Evolutionary conservation across 192 early-diverging fungal species (phyloP), one percentile per base, ranked within the genome.

Genomic region (Podila minutissima): DNA sequence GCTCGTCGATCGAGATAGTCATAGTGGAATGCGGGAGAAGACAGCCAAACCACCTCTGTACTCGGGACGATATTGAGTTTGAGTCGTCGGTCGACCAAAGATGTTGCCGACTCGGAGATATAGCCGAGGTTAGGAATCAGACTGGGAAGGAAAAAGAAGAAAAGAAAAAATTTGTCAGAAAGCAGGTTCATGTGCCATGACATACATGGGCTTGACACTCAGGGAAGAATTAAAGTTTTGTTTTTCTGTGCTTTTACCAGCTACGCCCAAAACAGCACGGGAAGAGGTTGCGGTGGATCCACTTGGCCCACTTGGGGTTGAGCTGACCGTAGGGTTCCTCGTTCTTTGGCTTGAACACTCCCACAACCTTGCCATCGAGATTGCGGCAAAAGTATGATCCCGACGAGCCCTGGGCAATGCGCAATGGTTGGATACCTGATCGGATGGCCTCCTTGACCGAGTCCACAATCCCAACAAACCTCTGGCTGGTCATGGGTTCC

Each of bases 381-480:
- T 96, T 91, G 29, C 88, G 83, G 82, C 94, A 95, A 82, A 97
- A 97, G 67, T 97, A 97, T 2, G 92, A 94, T n/a, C 96, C 96
- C 13, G 93, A 95, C 4, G 94, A 95, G 10, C 96, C 96, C 60
- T 91, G 90, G 5, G 78, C 82, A 46, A 92, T 93, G 32, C 89
- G 84, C 0, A 75, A 63, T 0, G 89, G 88, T 48, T 88, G 85
- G 24, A 86, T 84, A 10, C 75, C 76, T 4, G 71, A 58, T 10
- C 67, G 35, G 55, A 90, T 90, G 11, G 89, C 89, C 19, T 75
- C 61, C 33, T 85, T 86, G 17, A 90, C 87, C 31, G 89, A 84
- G 24, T 89, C 66, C 1, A 90, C 83, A 41, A 88, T 85, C 19
- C 55, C 63, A 17, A 74, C 67, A 72, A 84, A 87, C 10, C 75